Evolutionary conservation across 768 basidiomycete species (phyloP).

Genomic region (Leccinum uliginosum): DNA sequence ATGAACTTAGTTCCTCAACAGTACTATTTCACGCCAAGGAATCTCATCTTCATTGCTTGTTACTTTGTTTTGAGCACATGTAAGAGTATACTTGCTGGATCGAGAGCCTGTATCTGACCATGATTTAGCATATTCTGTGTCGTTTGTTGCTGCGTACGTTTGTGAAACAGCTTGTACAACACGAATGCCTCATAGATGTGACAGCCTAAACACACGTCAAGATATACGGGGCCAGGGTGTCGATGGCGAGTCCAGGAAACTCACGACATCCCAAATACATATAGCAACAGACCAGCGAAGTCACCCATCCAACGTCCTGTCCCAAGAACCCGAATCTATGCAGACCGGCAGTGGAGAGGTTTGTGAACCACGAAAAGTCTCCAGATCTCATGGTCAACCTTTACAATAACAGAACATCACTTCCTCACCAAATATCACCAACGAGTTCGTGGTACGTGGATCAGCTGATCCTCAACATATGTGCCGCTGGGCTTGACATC

Average conservation of each 20-base stretch:
- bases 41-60: conserved; percentile 55
- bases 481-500: not conserved
- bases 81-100: conserved; percentile 30
- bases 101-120: not conserved
- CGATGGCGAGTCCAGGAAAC: conserved; percentile 33
- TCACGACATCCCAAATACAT: conserved; percentile 26
- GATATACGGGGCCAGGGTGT: conserved; percentile 52
- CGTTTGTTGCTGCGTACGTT: conserved; percentile 61
- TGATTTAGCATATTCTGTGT: conserved; percentile 54
- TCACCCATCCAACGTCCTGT: not conserved
- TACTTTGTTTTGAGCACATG: conserved; percentile 68
- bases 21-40: conserved; percentile 53
- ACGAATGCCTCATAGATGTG: conserved; percentile 10
- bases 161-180: not conserved
- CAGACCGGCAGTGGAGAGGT: conserved; percentile 6
- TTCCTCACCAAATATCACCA: not conserved
- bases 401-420: not conserved
- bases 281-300: not conserved
- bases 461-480: not conserved
- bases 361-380: not conserved
- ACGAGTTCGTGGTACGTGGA: conserved; percentile 6
- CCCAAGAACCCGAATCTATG: not conserved
- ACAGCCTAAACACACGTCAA: conserved; percentile 58
- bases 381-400: not conserved
- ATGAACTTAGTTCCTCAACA: conserved; percentile 20